Conservation (phyloP, 352 stramenopile genomes). For the Phytophthora megakarya region DNA sequence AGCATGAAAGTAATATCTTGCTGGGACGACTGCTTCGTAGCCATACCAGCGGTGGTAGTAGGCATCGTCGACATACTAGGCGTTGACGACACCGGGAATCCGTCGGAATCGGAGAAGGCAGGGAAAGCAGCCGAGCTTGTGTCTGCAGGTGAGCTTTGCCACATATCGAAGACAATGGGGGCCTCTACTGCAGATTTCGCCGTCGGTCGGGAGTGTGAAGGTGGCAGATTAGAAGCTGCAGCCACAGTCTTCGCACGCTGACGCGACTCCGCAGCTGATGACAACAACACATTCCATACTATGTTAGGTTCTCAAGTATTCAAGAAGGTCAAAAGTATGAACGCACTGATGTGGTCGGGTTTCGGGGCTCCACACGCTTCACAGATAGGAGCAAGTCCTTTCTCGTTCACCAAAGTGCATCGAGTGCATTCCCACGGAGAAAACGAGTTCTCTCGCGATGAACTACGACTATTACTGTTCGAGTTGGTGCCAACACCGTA, state of each 20-base stretch:
- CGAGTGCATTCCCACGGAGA: constrained; percentile 69
- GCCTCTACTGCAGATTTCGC: constrained; percentile 29
- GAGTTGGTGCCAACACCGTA: constrained; percentile 25
- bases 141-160: constrained; percentile 19
- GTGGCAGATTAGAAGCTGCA: constrained; percentile 27
- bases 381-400: constrained; percentile 70
- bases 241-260: constrained; percentile 54
- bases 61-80: constrained; percentile 17
- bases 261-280: constrained; percentile 49
- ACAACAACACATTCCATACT: too few species aligned
- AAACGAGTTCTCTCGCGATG: constrained; percentile 59
- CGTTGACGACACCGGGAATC: constrained; percentile 21
- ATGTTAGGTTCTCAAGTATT: not conserved
- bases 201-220: constrained; percentile 7
- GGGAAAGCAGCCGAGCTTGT: constrained; percentile 23
- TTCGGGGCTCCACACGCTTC: constrained; percentile 73
- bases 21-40: constrained; percentile 20
- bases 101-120: constrained; percentile 33
- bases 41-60: not conserved
- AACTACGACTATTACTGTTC: constrained; percentile 34
- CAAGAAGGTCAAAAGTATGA: not conserved
- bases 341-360: constrained; percentile 67
- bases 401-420: constrained; percentile 84
- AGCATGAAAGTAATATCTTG: constrained; percentile 82
- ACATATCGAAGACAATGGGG: constrained; percentile 34